A percentile compares a stretch with the other conserved stretches of the same genome.
Evolutionary conservation across 768 basidiomycete genomes (phyloP).

Genomic region (Amanita rubescens): DNA sequence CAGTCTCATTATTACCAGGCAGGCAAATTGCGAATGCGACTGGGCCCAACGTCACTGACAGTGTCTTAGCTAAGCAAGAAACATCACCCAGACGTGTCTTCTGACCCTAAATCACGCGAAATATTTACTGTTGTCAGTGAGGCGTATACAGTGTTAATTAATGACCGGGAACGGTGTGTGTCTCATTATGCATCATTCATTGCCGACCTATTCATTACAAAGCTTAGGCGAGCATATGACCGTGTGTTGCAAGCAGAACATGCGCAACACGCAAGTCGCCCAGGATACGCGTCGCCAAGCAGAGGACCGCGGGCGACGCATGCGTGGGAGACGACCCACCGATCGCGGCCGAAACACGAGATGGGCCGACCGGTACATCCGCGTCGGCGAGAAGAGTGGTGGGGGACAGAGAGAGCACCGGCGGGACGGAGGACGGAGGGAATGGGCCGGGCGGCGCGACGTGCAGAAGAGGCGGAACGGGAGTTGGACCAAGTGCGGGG

Average conservation of each 20-base stretch:
- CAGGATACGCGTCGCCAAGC: slow-evolving; percentile 19
- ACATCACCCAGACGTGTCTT: slow-evolving; percentile 43
- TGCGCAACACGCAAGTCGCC: slow-evolving; percentile 6
- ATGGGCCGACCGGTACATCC: slow-evolving; percentile 12
- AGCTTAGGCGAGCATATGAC: slow-evolving; percentile 36
- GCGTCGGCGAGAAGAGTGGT: slow-evolving; percentile 3
- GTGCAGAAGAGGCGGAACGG: slow-evolving; percentile 18
- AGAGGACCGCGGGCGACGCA: slow-evolving; percentile 28
- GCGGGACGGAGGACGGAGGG: background rate
- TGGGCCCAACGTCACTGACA: background rate
- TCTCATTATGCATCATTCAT: background rate
- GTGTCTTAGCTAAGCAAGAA: slow-evolving; percentile 32
- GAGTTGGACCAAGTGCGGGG: slow-evolving; percentile 20
- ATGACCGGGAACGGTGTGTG: slow-evolving; percentile 38
- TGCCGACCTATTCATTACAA: background rate
- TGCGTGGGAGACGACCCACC: slow-evolving; percentile 30
- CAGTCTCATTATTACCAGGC: slow-evolving; percentile 39
- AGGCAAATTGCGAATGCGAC: background rate
- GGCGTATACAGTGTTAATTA: slow-evolving; percentile 36
- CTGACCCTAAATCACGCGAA: slow-evolving; percentile 31
- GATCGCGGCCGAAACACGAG: slow-evolving; percentile 17
- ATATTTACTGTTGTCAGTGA: slow-evolving; percentile 34
- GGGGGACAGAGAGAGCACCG: background rate
- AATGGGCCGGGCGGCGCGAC: slow-evolving; percentile 15
- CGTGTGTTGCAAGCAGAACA: slow-evolving; percentile 27